Base-by-base conservation (phyloP, 2,329 filamentous ascomycete species). In the Cryphonectria parasitica region DNA sequence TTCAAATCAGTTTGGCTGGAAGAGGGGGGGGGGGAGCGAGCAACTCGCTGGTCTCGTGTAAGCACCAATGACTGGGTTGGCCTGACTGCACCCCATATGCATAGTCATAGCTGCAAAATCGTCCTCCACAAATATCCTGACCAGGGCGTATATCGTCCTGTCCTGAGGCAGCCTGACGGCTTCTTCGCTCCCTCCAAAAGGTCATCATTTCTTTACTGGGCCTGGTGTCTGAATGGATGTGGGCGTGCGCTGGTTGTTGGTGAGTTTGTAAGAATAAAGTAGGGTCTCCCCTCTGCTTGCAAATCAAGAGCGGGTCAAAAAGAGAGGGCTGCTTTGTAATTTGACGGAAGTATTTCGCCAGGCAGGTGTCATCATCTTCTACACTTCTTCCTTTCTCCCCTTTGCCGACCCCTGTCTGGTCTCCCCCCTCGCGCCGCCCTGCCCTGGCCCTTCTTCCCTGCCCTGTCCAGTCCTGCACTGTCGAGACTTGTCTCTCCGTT, bases 261-360 rank as follows among this genome's bases (percentile, higher is more conserved):
- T 58, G 28, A 17, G 54, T 6, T 13, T 25, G 22, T 17, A 28
- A 28, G 11, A 28, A 2, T 13, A 28, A n/a, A 56, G n/a, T 15
- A 49, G n/a, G 7, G 34, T 34, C 34, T 60, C 2, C 41, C 34
- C 56, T 60, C 49, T 66, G 64, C 49, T 56, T 66, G 64, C 52
- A 66, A 66, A 66, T 66, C 45, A 58, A 58, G 28, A 34, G 54
- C 54, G 28, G 54, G 28, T 31, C 54, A 31, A 5, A 56, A 41
- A 13, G 36, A 43, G 28, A 45, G 17, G 43, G n/a, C 39, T 52
- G 64, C 64, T 66, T 41, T 66, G 64, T 66, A 66, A 66, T 66
- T 58, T 56, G 49, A 56, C 22, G 52, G 54, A 58, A 31, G 54
- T 19, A 58, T 58, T 58, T 58, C 54, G 54, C 54, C 54, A 58